Evolutionary conservation across 192 early-diverging fungal genomes (phyloP).

Genomic region (Chytriomyces sp.): DNA sequence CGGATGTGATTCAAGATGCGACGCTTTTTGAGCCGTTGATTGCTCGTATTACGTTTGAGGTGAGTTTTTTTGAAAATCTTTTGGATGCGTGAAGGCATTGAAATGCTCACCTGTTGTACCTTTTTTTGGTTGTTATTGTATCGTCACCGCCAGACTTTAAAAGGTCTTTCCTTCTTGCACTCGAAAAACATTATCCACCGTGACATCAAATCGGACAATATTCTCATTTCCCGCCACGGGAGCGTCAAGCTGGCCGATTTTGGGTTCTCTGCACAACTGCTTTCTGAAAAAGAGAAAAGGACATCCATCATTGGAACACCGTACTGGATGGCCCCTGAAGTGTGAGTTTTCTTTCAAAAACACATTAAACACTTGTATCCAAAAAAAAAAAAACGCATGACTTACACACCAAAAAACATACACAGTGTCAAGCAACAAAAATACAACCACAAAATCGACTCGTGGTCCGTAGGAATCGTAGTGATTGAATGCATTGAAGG

Average conservation of each 20-base stretch:
- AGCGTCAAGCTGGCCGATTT: conserved; percentile 69
- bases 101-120: neutral
- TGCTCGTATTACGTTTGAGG: conserved; percentile 37
- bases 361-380: too few species aligned
- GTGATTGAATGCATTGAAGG: conserved; percentile 64
- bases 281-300: conserved; percentile 74
- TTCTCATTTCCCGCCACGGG: conserved; percentile 37
- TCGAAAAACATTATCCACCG: conserved; percentile 84
- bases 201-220: conserved; percentile 90
- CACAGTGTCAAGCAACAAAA: conserved; percentile 54
- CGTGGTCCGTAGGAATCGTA: conserved; percentile 65
- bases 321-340: conserved; percentile 66
- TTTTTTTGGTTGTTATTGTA: neutral
- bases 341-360: too few species aligned
- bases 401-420: too few species aligned
- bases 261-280: conserved; percentile 85
- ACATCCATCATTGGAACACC: conserved; percentile 90
- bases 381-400: too few species aligned
- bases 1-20: conserved; percentile 81
- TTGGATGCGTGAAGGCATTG: too few species aligned
- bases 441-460: conserved; percentile 55
- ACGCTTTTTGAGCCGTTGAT: conserved; percentile 56
- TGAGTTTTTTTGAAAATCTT: too few species aligned
- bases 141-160: conserved; percentile 61
- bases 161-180: conserved; percentile 82